Base-by-base conservation (phyloP, 257 asterid genomes). In the Hygrophila difformis region DNA sequence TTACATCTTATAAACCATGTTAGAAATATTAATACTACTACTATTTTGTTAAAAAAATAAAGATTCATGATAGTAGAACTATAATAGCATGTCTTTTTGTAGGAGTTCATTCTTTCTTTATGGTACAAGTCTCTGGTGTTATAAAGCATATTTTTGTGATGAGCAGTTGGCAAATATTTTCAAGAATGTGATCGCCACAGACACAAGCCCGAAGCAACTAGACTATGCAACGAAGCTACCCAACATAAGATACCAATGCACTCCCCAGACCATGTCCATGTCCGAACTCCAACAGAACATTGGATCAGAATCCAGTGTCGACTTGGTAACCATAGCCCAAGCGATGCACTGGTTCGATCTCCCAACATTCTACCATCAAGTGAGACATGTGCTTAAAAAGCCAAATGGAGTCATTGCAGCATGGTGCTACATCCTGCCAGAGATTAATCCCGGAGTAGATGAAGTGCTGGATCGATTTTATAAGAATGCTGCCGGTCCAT, bases 281-380 rank as follows among this genome's bases (percentile, higher is more conserved):
- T 28, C 77, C 2, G 85, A 82, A 41, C 62, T 82, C 44, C 62
- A 68, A 44, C 39, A 55, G 41, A 56, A 39, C 19, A 36, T 82
- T 6, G 94, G 79, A 22, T 22, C 71, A 2, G 42, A 70, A 12
- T 60, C 77, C 2, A 72, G 77, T 14, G 60, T 73, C 9, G 96
- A 81, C 50, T 21, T 84, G 24, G 78, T 81, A 12, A 62, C 74
- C 55, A 38, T 68, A 34, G 95, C 91, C 28, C 76, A 69, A 51
- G 95, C 95, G 18, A 54, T 84, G 72, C 95, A 84, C 52, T 84
- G 91, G 91, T 73, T 84, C 31, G 81, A 84, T 60, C 89, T 80
- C 39, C 79, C 84, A 2, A 47, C 66, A 18, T 84, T 84, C 68
- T 84, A 75, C 64, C 53, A 72, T 8, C 80, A 71, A 26, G 96